Evolutionary conservation across 2,329 filamentous ascomycete species (phyloP), one percentile per base, ranked within the genome.

Genomic region (Dissoconium aciculare): DNA sequence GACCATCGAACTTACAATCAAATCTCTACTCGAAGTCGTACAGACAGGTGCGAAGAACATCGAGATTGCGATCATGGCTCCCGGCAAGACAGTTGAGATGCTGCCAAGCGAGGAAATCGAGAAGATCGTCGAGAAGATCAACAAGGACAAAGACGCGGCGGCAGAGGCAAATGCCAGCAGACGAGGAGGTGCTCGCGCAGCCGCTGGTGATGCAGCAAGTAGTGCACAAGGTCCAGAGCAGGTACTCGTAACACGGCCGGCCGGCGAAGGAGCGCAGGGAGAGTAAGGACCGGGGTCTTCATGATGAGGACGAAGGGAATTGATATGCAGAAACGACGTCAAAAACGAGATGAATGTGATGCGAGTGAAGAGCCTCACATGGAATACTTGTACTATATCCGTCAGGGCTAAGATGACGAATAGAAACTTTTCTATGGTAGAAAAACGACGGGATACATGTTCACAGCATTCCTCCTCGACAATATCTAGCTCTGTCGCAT

Each of bases 41-140:
- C 89, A 98, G 63, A 98, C 89, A 3, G 89, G 89, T 41, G 89
- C 89, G 31, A 98, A 98, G 74, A 98, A 98, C 62, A 98, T 98
- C 51, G 89, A 98, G 64, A 95, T 98, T 52, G 89, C 91, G 35
- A 77, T 98, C 53, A 94, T 95, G 84, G 81, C 83, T 5, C 85
- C 89, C 5, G 85, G 83, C 31, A 84, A 93, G 66, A 59, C 69
- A 11, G 73, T 98, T 41, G 85, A 95, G 66, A 85, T 93, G 74
- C 70, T 98, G 46, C 82, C 84, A 2, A 78, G 87, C 17, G 87
- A 95, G 57, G 82, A 93, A 51, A 98, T 98, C 51, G 89, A 98
- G 67, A 72, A 73, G 47, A 94, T 92, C 53, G 91, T 98, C 53
- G 95, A 95, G 74, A 89, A 74, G 60, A 98, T 98, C 58, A 92